These are phyloP conservation scores for Coriolopsis trogii DNA, from an alignment of 1,284 basidiomycete genomes.

Conservation along the genomic window DNA sequence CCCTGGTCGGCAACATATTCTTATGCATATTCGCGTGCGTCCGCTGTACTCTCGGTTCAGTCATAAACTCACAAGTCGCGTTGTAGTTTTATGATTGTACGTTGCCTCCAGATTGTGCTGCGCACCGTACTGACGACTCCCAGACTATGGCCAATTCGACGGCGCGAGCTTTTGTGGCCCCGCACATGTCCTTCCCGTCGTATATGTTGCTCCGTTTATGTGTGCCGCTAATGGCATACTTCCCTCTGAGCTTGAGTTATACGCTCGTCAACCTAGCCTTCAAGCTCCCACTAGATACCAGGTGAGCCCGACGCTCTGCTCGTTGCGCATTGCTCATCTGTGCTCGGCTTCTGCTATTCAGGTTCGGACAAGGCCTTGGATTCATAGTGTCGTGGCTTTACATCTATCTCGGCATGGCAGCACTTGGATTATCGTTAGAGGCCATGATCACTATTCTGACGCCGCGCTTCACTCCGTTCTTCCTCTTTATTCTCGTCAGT, in stretches of 20 bases:
- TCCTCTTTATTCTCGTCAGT: constrained; percentile 36
- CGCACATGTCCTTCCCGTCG: constrained; percentile 41
- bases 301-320: constrained; percentile 28
- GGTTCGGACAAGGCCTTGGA: constrained; percentile 43
- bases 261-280: constrained; percentile 50
- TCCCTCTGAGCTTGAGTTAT: constrained; percentile 45
- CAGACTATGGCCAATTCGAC: constrained; percentile 47
- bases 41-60: background rate
- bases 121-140: constrained; percentile 38
- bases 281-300: constrained; percentile 39
- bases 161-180: constrained; percentile 44
- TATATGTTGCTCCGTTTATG: constrained; percentile 44
- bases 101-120: constrained; percentile 27
- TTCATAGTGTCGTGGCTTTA: constrained; percentile 48
- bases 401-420: constrained; percentile 39
- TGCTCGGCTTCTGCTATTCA: constrained; percentile 4
- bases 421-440: constrained; percentile 45
- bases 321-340: background rate
- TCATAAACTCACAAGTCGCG: background rate
- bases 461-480: constrained; percentile 36
- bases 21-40: constrained; percentile 46
- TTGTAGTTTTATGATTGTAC: constrained; percentile 24
- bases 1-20: constrained; percentile 54
- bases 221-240: constrained; percentile 42
- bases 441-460: constrained; percentile 38